A percentile compares a stretch with the other conserved stretches of the same genome.
phyloP scores from a whole-genome alignment of 1,284 basidiomycete species.

The Ustilago trichophora region DNA sequence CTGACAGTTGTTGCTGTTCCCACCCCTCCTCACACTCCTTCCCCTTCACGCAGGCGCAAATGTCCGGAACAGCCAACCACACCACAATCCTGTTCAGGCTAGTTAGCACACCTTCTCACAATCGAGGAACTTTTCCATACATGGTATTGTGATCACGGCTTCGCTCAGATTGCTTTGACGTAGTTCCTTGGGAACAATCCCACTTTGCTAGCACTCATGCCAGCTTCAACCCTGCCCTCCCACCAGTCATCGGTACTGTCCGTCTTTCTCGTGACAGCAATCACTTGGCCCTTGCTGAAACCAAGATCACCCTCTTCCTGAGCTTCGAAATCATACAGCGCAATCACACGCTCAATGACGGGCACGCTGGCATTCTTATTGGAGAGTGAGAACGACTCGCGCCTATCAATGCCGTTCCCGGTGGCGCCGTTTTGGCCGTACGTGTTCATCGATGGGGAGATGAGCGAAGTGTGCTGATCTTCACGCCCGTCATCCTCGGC shows the following conservation, averaged over 20 bases:
- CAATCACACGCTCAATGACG: constrained; percentile 50
- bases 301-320: constrained; percentile 56
- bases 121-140: too few species aligned
- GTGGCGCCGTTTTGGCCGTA: not conserved
- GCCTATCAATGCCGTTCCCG: not conserved
- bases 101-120: too few species aligned
- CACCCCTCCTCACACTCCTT: too few species aligned
- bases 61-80: too few species aligned
- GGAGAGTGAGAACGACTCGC: constrained; percentile 19
- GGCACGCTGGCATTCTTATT: constrained; percentile 28
- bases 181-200: constrained; percentile 48
- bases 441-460: constrained; percentile 4
- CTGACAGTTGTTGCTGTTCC: too few species aligned
- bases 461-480: constrained; percentile 12
- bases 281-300: constrained; percentile 61
- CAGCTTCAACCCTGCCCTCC: constrained; percentile 52
- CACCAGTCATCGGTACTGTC: constrained; percentile 61
- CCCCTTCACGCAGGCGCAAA: too few species aligned
- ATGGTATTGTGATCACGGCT: too few species aligned
- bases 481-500: constrained; percentile 28
- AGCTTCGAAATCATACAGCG: constrained; percentile 60
- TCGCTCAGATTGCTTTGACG: too few species aligned
- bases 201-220: constrained; percentile 20
- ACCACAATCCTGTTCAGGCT: too few species aligned
- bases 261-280: constrained; percentile 57